These are phyloP conservation scores for Vitis hybrid DNA, from an alignment of 177 flowering plant genomes.

Conservation along the genomic window DNA sequence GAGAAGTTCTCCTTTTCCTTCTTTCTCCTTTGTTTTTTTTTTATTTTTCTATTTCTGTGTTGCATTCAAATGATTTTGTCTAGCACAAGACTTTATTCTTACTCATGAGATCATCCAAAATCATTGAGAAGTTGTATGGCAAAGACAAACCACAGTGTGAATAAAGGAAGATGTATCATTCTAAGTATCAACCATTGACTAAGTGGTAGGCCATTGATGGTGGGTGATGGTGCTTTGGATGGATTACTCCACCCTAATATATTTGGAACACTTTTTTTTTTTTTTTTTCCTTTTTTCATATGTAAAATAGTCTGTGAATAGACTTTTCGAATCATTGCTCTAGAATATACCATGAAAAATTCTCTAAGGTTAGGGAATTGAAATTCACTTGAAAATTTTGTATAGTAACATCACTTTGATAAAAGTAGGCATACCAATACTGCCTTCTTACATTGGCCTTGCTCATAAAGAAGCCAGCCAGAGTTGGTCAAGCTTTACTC, in stretches of 20 bases:
- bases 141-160: constrained; percentile 23
- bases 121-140: constrained; percentile 17
- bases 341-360: too few relatives aligned
- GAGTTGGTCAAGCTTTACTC: constrained; percentile 9
- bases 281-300: too few relatives aligned
- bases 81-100: constrained; percentile 12
- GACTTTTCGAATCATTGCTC: too few relatives aligned
- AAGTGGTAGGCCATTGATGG: constrained; percentile 21
- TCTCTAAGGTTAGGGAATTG: too few relatives aligned
- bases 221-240: not conserved
- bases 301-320: too few relatives aligned
- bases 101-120: not conserved
- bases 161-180: constrained; percentile 16
- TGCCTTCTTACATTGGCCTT: not conserved
- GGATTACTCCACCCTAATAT: not conserved
- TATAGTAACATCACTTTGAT: too few relatives aligned
- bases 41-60: not conserved
- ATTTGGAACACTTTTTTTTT: too few relatives aligned
- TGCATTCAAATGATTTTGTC: constrained; percentile 39
- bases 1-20: not conserved
- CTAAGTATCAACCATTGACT: constrained; percentile 26
- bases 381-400: too few relatives aligned
- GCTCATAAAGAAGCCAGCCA: not conserved
- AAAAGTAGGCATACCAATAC: too few relatives aligned
- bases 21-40: too few relatives aligned